Conservation (phyloP, 2,329 filamentous ascomycete genomes). For the Cladobotryum mycophilum region DNA sequence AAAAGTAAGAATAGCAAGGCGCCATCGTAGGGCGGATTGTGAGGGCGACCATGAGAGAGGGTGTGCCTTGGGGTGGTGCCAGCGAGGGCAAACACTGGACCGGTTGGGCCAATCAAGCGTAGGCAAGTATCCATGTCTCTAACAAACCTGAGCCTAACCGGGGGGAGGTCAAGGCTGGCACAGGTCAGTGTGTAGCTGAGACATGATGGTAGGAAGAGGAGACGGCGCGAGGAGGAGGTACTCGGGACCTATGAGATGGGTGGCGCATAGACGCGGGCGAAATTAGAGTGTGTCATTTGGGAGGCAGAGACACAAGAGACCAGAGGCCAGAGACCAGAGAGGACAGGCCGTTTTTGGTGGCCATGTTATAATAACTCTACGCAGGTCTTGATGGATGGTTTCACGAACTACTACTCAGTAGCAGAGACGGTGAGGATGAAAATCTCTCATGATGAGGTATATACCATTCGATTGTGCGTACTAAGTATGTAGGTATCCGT, state of each 20-base stretch:
- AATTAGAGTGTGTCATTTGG: constrained; percentile 11
- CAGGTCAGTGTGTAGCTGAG: constrained; percentile 1
- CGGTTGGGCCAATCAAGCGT: background rate
- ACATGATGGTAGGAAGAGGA: background rate
- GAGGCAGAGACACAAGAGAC: too few species aligned
- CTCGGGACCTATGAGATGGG: background rate
- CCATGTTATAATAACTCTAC: too few species aligned
- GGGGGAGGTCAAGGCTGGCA: constrained; percentile 1
- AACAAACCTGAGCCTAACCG: constrained; percentile 2
- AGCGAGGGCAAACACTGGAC: background rate
- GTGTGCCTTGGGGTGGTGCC: background rate
- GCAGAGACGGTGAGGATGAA: too few species aligned
- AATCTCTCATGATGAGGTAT: background rate
- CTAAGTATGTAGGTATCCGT: too few species aligned
- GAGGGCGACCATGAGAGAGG: constrained; percentile 1
- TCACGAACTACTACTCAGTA: too few species aligned
- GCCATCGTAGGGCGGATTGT: constrained; percentile 8
- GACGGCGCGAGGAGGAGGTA: background rate
- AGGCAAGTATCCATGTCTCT: constrained; percentile 2
- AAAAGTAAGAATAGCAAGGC: background rate
- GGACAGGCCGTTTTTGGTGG: background rate
- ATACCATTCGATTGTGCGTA: too few species aligned
- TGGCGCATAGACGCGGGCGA: constrained; percentile 5
- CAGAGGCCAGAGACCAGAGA: too few species aligned
- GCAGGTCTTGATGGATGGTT: too few species aligned